These are phyloP conservation scores for Parastagonospora nodorum DNA, from an alignment of 2,329 filamentous ascomycete genomes.

Conservation along the genomic window DNA sequence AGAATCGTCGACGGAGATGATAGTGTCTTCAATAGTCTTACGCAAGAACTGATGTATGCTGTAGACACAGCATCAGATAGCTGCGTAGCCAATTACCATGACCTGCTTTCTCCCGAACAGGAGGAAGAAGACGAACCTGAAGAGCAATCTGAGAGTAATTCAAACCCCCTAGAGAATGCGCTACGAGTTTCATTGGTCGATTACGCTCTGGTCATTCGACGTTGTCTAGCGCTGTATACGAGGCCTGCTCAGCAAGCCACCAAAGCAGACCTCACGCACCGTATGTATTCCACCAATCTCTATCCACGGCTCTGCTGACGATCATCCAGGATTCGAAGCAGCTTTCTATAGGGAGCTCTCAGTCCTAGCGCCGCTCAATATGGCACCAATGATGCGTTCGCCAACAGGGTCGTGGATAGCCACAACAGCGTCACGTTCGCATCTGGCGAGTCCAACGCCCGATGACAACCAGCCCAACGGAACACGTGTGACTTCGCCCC, in stretches of 20 bases:
- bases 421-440: conserved; percentile 33
- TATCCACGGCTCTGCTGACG: conserved; percentile 20
- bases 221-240: conserved; percentile 73
- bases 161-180: conserved; percentile 70
- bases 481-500: conserved; percentile 25
- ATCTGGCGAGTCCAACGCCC: conserved; percentile 29
- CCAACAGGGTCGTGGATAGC: conserved; percentile 43
- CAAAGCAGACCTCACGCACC: conserved; percentile 63
- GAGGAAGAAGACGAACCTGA: conserved; percentile 48
- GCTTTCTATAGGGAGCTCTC: conserved; percentile 52
- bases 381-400: conserved; percentile 34
- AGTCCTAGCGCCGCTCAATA: conserved; percentile 44
- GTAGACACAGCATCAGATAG: conserved; percentile 75
- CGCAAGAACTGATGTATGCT: conserved; percentile 77
- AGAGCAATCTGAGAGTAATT: conserved; percentile 44
- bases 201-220: conserved; percentile 85
- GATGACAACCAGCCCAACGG: conserved; percentile 33
- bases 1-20: conserved; percentile 75
- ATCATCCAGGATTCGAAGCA: conserved; percentile 50
- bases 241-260: conserved; percentile 66
- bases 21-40: conserved; percentile 68
- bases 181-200: conserved; percentile 86
- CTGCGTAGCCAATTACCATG: conserved; percentile 78
- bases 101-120: conserved; percentile 65
- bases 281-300: conserved; percentile 56